Base-by-base conservation (phyloP, 2,329 filamentous ascomycete genomes). In the Seiridium unicorne region DNA sequence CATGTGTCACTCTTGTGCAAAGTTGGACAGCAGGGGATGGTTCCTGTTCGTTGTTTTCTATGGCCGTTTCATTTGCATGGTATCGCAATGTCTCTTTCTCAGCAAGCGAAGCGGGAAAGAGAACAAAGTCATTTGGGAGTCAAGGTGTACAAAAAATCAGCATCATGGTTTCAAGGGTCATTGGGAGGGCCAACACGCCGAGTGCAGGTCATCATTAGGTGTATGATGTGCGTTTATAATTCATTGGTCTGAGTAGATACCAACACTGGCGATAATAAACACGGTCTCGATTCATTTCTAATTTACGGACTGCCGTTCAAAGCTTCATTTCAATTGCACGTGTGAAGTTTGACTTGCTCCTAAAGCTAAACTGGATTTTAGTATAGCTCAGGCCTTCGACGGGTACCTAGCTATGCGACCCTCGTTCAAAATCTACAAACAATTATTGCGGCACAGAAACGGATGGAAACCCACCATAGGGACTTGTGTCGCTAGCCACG, bases 1-100 rank as follows among this genome's bases (percentile, higher is more conserved):
- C 18, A 26, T 26, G 18, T 26, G 18, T 26, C 18, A 26, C 18
- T 26, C 18, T 26, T 26, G 18, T 26, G 18, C 18, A 26, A 26
- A 26, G 18, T 26, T 26, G 18, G 18, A 26, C 18, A 26, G 18
- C 18, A 26, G 46, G 9, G 51, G 44, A 11, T 40, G 13, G 38
- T 42, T 42, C 13, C 13, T 42, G 38, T 42, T 42, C 7, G 38
- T 42, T 13, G 38, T 40, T 44, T 40, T 55, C 51, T 9, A 42
- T 59, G 32, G 49, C 46, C 42, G 42, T 26, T 47, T 34, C 49
- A 46, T 51, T 44, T 47, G 57, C 38, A 51, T 55, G 57, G 59
- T 51, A 46, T n/a, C 31, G 34, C 58, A 49, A 60, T 60, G 63
- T 68, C 58, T 65, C 48, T 63, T 57, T 68, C 66, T 69, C 64